These are phyloP conservation scores for Didymellaceae sp. DNA, from an alignment of 2,329 filamentous ascomycete genomes.

Conservation along the genomic window DNA sequence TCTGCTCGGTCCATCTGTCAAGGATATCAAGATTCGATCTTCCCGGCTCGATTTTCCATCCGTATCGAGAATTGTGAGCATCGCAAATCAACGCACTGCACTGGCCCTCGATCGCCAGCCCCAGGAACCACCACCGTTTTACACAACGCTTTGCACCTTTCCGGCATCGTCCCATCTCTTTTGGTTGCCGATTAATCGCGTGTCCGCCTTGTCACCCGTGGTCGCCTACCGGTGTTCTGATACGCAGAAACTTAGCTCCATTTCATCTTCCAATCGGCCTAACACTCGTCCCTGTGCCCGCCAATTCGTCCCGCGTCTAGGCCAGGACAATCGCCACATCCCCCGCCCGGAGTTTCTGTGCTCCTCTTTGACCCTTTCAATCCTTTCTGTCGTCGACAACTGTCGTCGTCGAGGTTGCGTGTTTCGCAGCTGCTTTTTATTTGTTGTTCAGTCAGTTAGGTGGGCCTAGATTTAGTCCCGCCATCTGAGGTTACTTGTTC, in stretches of 20 bases:
- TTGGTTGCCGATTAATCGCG: constrained; percentile 26
- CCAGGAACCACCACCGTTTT: constrained; percentile 6
- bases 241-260: constrained; percentile 27
- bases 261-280: constrained; percentile 31
- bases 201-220: constrained; percentile 26
- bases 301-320: constrained; percentile 24
- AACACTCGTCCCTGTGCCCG: constrained; percentile 32
- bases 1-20: constrained; percentile 1
- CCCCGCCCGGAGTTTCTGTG: constrained; percentile 24
- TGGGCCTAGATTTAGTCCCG: background rate
- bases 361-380: background rate
- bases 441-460: background rate
- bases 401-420: background rate
- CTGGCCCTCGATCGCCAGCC: constrained; percentile 25
- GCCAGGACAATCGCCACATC: constrained; percentile 32
- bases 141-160: background rate
- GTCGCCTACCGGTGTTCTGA: constrained; percentile 27
- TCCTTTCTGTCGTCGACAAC: background rate
- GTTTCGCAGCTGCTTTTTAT: background rate
- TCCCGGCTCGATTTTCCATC: constrained; percentile 17
- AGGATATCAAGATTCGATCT: constrained; percentile 9
- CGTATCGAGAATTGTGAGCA: constrained; percentile 24
- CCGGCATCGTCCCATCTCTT: background rate
- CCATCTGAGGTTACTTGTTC: background rate
- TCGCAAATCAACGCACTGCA: constrained; percentile 13